A percentile compares a stretch with the other conserved stretches of the same genome.
These are phyloP conservation scores for Cyberlindnera veronae DNA, from an alignment of 805 yeast species.

Conservation along the genomic window DNA sequence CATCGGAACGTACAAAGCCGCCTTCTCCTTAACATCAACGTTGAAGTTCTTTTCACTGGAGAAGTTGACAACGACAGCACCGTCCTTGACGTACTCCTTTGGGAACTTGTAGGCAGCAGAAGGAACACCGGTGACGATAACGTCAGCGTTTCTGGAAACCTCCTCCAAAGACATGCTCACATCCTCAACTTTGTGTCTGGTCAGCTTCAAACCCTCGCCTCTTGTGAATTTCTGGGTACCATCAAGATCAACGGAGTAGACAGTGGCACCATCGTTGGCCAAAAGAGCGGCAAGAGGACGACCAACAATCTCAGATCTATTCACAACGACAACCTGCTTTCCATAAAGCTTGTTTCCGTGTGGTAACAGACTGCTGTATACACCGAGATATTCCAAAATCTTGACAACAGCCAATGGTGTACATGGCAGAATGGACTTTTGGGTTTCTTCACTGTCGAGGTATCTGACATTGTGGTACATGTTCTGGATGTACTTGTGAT, in stretches of 20 bases:
- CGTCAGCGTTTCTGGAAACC: slow-evolving; percentile 76
- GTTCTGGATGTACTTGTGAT: slow-evolving; percentile 87
- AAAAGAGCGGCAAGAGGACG: slow-evolving; percentile 93
- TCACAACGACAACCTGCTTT: slow-evolving; percentile 84
- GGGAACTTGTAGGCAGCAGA: slow-evolving; percentile 82
- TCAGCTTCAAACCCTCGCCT: slow-evolving; percentile 82
- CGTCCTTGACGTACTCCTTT: slow-evolving; percentile 71
- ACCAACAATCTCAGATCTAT: slow-evolving; percentile 95
- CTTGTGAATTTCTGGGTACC: slow-evolving; percentile 89
- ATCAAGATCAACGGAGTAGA: slow-evolving; percentile 85
- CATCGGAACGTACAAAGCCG: slow-evolving; percentile 90
- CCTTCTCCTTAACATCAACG: slow-evolving; percentile 77
- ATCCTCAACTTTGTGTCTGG: slow-evolving; percentile 78
- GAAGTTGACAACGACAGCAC: slow-evolving; percentile 89
- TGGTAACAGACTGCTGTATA: slow-evolving; percentile 75
- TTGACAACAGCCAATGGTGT: slow-evolving; percentile 95
- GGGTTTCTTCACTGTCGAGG: slow-evolving; percentile 62
- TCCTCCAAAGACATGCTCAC: slow-evolving; percentile 52
- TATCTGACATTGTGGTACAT: slow-evolving; percentile 90
- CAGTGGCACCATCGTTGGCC: slow-evolving; percentile 97
- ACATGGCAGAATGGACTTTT: slow-evolving; percentile 89
- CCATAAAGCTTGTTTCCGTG: slow-evolving; percentile 94
- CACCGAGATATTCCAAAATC: slow-evolving; percentile 83
- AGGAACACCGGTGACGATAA: slow-evolving; percentile 95
- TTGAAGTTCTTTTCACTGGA: slow-evolving; percentile 85